Percentiles rank a stretch among this genome's conserved stretches.
Evolutionary conservation across 148 eudicot species (phyloP).

Genomic region (Mesembryanthemum crystallinum): DNA sequence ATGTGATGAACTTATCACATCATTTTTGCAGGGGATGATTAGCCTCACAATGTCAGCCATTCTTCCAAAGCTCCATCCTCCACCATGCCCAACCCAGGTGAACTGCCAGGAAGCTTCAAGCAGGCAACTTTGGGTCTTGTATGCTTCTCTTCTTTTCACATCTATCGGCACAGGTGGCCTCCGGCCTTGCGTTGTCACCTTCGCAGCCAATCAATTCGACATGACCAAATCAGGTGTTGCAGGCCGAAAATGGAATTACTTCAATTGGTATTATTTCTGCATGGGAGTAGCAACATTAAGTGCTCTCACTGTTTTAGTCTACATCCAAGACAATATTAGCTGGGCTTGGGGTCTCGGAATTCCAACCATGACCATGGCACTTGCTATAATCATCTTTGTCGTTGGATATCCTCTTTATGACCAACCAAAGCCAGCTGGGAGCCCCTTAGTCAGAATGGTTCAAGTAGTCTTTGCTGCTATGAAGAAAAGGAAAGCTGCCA

Average conservation of each 20-base stretch:
- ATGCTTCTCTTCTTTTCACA: constrained; percentile 62
- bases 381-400: constrained; percentile 33
- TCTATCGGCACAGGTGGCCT: constrained; percentile 84
- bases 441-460: constrained; percentile 69
- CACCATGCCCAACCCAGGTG: constrained; percentile 29
- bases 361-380: constrained; percentile 36
- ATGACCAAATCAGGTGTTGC: constrained; percentile 53
- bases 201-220: constrained; percentile 85
- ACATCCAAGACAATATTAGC: constrained; percentile 46
- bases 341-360: constrained; percentile 64
- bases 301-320: constrained; percentile 50
- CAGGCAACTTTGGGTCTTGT: constrained; percentile 59
- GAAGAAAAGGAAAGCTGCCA: constrained; percentile 52
- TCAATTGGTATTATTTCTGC: constrained; percentile 48
- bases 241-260: constrained; percentile 55
- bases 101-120: constrained; percentile 51
- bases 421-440: constrained; percentile 64
- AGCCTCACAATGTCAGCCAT: constrained; percentile 31
- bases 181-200: constrained; percentile 82
- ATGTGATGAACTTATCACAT: background rate
- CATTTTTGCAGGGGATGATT: constrained; percentile 28
- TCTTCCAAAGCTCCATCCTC: constrained; percentile 32
- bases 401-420: constrained; percentile 50
- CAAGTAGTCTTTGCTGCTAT: constrained; percentile 62
- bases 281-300: constrained; percentile 35